Conservation (phyloP, 352 stramenopile genomes). For the Pythium rhizo-oryzae region DNA sequence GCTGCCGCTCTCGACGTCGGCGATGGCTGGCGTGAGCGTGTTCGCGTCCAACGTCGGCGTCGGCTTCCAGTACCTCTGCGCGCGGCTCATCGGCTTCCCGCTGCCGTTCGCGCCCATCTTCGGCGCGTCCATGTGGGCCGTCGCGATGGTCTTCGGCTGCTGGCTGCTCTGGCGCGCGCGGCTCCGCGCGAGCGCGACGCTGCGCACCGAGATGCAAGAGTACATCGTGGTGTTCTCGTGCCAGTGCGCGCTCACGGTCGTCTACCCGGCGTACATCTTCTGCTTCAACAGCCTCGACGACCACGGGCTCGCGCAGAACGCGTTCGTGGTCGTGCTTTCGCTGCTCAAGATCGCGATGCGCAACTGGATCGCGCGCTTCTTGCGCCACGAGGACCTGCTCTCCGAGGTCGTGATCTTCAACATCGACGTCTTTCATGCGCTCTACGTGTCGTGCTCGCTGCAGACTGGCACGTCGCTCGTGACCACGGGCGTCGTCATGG, state of each 20-base stretch:
- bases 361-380: slow-evolving; percentile 35
- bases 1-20: slow-evolving; percentile 16
- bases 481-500: slow-evolving; percentile 31
- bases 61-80: slow-evolving; percentile 32
- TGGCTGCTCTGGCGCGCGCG: slow-evolving; percentile 28
- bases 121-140: slow-evolving; percentile 28
- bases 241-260: slow-evolving; percentile 39
- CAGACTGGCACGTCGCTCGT: slow-evolving; percentile 30
- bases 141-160: slow-evolving; percentile 30
- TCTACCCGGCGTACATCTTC: slow-evolving; percentile 47
- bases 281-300: slow-evolving; percentile 28
- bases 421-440: slow-evolving; percentile 46
- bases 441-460: slow-evolving; percentile 40
- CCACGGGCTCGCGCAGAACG: slow-evolving; percentile 17
- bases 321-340: slow-evolving; percentile 41
- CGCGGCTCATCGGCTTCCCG: slow-evolving; percentile 40
- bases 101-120: slow-evolving; percentile 38
- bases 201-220: slow-evolving; percentile 26
- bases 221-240: slow-evolving; percentile 30
- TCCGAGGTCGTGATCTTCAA: slow-evolving; percentile 52
- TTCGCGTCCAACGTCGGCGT: slow-evolving; percentile 31
- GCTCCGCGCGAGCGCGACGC: slow-evolving; percentile 16
- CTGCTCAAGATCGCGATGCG: slow-evolving; percentile 47
- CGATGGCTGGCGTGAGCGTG: slow-evolving; percentile 17
- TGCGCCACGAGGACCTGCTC: slow-evolving; percentile 33